A percentile compares a stretch with the other conserved stretches of the same genome.
phyloP scores from a whole-genome alignment of 176 grass and related monocot species.

The Coix lacrymajobi region DNA sequence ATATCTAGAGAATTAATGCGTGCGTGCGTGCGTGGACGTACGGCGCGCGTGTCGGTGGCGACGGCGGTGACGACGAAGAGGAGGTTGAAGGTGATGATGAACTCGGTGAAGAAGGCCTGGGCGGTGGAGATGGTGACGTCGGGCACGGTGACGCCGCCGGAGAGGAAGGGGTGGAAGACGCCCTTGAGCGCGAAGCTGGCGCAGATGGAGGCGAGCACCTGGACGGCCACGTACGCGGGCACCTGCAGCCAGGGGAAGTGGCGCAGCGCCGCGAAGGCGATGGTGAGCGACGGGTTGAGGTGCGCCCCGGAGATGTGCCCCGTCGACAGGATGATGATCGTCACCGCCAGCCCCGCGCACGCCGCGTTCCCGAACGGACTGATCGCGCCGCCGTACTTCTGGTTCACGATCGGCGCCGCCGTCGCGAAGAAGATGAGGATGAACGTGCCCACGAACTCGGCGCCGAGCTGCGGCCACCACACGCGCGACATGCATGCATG shows the following conservation, averaged over 20 bases:
- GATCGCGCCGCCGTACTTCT: conserved; percentile 89
- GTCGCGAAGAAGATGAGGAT: conserved; percentile 98
- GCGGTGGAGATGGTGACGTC: conserved; percentile 64
- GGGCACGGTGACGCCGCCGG: conserved; percentile 90
- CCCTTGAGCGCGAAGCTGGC: conserved; percentile 91
- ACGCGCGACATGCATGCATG: neutral
- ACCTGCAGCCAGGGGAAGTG: conserved; percentile 98
- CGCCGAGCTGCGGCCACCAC: conserved; percentile 46
- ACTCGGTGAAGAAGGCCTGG: conserved; percentile 96
- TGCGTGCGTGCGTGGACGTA: neutral
- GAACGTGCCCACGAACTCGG: conserved; percentile 96
- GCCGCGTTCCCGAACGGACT: conserved; percentile 87
- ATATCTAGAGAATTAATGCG: no score
- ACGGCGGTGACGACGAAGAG: conserved; percentile 97
- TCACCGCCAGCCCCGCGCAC: conserved; percentile 78
- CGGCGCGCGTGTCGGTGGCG: conserved; percentile 87
- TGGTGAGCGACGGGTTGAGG: conserved; percentile 90
- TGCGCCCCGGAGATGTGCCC: conserved; percentile 97
- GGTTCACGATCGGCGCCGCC: conserved; percentile 97
- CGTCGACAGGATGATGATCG: conserved; percentile 84
- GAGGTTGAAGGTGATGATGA: conserved; percentile 95
- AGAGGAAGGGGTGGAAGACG: conserved; percentile 92
- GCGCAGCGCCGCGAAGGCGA: conserved; percentile 84
- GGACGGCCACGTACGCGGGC: conserved; percentile 70
- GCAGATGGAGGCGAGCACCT: conserved; percentile 86